Conservation (phyloP, 768 basidiomycete species). For the Russula sp. region DNA sequence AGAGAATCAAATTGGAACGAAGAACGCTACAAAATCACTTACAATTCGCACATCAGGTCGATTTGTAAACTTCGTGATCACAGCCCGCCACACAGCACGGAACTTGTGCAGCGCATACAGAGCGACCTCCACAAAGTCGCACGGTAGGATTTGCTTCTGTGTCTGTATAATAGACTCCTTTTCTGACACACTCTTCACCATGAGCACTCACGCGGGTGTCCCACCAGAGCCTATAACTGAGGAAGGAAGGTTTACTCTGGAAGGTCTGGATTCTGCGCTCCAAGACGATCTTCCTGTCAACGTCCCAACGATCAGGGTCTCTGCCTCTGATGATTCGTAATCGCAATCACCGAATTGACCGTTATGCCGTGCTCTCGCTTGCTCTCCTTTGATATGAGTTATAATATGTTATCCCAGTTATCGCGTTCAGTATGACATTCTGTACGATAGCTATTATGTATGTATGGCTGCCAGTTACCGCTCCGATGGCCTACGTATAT, state of each 20-base stretch:
- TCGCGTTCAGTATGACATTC: neutral
- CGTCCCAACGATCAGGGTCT: neutral
- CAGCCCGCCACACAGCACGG: too few relatives aligned
- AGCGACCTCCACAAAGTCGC: neutral
- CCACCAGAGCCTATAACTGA: neutral
- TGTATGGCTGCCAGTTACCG: neutral
- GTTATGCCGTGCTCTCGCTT: neutral
- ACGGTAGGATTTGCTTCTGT: neutral
- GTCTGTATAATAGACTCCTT: neutral
- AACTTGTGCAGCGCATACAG: neutral
- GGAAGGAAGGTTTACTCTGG: neutral
- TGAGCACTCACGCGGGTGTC: neutral
- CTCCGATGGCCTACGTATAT: too few relatives aligned
- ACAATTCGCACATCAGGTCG: too few relatives aligned
- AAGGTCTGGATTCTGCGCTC: neutral
- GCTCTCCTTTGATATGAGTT: too few relatives aligned
- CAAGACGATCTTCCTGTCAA: neutral
- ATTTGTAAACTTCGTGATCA: too few relatives aligned
- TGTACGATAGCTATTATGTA: neutral
- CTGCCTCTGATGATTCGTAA: neutral
- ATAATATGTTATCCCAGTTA: neutral
- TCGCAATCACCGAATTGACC: neutral
- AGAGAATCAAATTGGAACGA: too few relatives aligned
- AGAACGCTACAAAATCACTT: too few relatives aligned
- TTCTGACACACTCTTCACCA: neutral